Evolutionary conservation across 2,329 filamentous ascomycete genomes (phyloP), one percentile per base, ranked within the genome.

Genomic region (Xylariaceae sp.): DNA sequence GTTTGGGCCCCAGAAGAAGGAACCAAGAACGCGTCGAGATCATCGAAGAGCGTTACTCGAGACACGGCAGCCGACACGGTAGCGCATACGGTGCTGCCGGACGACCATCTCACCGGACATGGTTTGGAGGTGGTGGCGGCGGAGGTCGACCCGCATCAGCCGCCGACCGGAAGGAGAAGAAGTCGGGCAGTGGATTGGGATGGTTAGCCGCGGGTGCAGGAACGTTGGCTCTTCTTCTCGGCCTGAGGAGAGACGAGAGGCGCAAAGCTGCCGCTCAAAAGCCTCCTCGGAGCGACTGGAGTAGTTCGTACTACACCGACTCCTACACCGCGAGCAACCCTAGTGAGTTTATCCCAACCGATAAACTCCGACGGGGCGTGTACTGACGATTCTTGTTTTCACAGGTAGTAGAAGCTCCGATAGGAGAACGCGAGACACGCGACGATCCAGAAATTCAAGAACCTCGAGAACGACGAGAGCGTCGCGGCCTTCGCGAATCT

Each of bases 41-140:
- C 52, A 77, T 82, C 65, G 86, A 89, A 69, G 86, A 89, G 70
- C 82, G 82, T 44, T 84, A 83, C 71, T 81, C 79, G 16, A 77
- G 77, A 56, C 77, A 76, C 66, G 76, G 76, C 37, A 77, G 77
- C 19, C 77, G 77, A 56, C 77, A 77, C 65, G 76, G 76, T 18
- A 77, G 77, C 10, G 70, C 72, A 14, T 72, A 79, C 66, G 59
- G n/a, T n/a, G n/a, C 52, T 2, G 51, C 56, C 16, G 71, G 74
- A 63, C 81, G 85, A 59, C 81, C 84, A 51, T 76, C 78, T 61
- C 80, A 84, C 65, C 74, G 77, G 49, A 81, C 79, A 44, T 88
- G 84, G 80, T 85, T 83, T 52, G 83, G 79, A 23, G 77, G 79
- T 37, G 75, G 78, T 12, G 77, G 79, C 40, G 75, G 78, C 63